These are phyloP conservation scores for Hypoxylon lienhwacheense DNA, from an alignment of 495 filamentous ascomycete genomes.

Conservation along the genomic window DNA sequence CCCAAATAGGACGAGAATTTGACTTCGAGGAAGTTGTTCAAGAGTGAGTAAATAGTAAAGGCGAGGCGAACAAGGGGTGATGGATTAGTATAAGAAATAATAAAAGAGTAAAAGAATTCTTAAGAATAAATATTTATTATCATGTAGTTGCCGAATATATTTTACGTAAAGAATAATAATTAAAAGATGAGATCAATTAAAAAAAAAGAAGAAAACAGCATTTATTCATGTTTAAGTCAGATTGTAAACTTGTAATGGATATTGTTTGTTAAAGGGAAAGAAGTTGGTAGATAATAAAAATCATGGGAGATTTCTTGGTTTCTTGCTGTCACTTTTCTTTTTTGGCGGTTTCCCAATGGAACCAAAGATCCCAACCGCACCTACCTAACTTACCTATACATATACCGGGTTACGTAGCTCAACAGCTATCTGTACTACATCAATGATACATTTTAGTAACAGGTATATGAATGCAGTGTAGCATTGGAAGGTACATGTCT, in stretches of 20 bases:
- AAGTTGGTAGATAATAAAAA: no score
- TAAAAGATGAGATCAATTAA: background rate
- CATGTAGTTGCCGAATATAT: no score
- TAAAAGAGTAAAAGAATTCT: no score
- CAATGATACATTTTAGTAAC: no score
- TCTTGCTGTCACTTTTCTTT: constrained; percentile 9
- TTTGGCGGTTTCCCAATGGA: constrained; percentile 18
- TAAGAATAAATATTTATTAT: no score
- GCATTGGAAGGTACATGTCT: no score
- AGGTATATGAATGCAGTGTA: no score
- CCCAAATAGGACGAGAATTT: background rate
- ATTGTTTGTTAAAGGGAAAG: no score
- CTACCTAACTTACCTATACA: background rate
- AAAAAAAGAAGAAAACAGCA: background rate
- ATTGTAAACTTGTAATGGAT: no score
- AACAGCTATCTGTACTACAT: no score
- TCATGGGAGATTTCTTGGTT: background rate
- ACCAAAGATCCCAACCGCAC: constrained; percentile 7
- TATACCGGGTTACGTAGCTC: no score
- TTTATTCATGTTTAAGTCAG: no score
- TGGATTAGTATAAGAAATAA: background rate
- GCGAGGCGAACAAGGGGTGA: background rate
- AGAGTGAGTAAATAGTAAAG: constrained; percentile 2
- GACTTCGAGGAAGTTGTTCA: constrained; percentile 4
- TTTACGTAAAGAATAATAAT: constrained; percentile 1